phyloP scores from a whole-genome alignment of 257 asterid species.

The Penstemon eatonii region DNA sequence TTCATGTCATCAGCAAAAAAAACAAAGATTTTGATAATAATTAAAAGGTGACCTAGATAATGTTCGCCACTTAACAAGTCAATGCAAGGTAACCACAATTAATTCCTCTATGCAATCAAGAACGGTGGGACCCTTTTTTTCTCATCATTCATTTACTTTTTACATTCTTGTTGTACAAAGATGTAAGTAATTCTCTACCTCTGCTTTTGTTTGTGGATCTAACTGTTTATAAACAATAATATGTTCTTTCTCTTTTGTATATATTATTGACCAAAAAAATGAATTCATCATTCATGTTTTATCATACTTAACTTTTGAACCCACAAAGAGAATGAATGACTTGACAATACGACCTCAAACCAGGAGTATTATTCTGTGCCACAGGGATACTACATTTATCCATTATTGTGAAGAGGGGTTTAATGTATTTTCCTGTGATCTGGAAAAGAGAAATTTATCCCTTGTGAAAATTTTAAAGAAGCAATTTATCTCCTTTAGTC shows the following conservation, averaged over 20 bases:
- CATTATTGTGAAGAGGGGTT: not conserved
- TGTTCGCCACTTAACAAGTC: conserved; percentile 35
- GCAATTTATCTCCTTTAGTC: too few relatives aligned
- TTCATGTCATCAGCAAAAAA: not conserved
- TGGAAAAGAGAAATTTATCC: too few relatives aligned
- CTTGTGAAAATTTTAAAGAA: too few relatives aligned
- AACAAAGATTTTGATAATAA: conserved; percentile 31
- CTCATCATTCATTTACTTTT: conserved; percentile 7
- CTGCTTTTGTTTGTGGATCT: conserved; percentile 33
- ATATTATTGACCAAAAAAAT: not conserved
- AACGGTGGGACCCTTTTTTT: conserved; percentile 18
- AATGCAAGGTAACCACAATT: conserved; percentile 30
- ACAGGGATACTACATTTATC: not conserved
- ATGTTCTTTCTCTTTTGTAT: not conserved
- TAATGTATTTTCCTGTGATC: not conserved
- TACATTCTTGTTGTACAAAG: not conserved
- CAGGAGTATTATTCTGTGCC: not conserved
- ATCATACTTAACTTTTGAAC: not conserved
- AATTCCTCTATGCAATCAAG: conserved; percentile 14
- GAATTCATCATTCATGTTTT: not conserved
- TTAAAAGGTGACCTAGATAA: conserved; percentile 17
- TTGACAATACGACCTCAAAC: not conserved
- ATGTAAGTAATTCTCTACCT: conserved; percentile 28
- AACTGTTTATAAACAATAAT: conserved; percentile 15
- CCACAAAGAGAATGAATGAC: conserved; percentile 3